phyloP scores from a whole-genome alignment of 345 rosid species.

The Cardamine chenopodiifolia region DNA sequence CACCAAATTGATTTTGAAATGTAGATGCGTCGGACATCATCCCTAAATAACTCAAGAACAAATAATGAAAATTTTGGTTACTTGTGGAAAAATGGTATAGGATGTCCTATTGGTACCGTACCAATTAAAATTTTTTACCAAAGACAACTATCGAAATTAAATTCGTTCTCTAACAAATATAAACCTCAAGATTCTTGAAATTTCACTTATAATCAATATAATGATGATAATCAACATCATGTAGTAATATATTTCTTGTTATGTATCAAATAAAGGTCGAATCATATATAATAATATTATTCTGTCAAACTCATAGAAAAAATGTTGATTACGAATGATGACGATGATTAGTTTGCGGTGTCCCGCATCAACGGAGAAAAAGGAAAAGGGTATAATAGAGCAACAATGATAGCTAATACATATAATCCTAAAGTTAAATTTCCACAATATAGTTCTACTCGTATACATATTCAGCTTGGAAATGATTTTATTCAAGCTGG shows the following conservation, averaged over 20 bases:
- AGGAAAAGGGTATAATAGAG: neutral
- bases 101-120: neutral
- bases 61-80: neutral
- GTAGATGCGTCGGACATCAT: neutral
- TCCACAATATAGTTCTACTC: neutral
- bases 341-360: slow-evolving; percentile 4
- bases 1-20: neutral
- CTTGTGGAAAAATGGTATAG: slow-evolving; percentile 7
- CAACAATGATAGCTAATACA: neutral
- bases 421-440: neutral
- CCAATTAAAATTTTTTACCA: neutral
- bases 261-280: neutral
- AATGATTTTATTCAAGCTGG: neutral
- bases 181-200: neutral
- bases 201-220: neutral
- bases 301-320: neutral
- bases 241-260: neutral
- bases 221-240: neutral
- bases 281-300: neutral
- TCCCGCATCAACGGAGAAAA: neutral
- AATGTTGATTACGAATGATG: neutral
- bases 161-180: neutral
- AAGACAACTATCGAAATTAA: neutral
- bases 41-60: neutral
- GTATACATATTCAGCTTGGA: neutral